A percentile compares a stretch with the other conserved stretches of the same genome.
Evolutionary conservation across 768 basidiomycete species (phyloP).

Genomic region (Heimioporus sp.): DNA sequence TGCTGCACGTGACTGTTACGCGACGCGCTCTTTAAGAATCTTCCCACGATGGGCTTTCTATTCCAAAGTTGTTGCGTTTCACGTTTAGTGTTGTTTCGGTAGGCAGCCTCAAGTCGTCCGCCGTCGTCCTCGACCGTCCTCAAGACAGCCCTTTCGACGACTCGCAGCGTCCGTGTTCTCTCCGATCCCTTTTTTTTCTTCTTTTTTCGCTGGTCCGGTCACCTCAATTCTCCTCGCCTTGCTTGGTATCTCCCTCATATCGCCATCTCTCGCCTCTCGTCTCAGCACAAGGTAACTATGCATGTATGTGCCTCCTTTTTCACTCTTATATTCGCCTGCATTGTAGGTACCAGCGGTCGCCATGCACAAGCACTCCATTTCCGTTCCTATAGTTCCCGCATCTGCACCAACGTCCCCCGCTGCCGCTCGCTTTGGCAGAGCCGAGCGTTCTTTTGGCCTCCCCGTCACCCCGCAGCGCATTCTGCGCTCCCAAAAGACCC

Average conservation of each 20-base stretch:
- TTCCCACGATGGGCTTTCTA: conserved; percentile 29
- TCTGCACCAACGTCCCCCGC: conserved; percentile 47
- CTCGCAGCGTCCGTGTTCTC: conserved; percentile 1
- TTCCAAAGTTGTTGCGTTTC: conserved; percentile 27
- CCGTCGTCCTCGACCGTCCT: conserved; percentile 8
- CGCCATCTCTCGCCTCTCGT: conserved; percentile 15
- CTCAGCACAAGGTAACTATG: conserved; percentile 23
- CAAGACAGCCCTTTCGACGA: conserved; percentile 13
- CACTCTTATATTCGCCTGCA: conserved; percentile 5
- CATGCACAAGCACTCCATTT: conserved; percentile 32
- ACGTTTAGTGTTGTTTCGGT: conserved; percentile 25
- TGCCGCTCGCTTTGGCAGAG: conserved; percentile 33
- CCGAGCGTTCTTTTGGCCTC: conserved; percentile 28
- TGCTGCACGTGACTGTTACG: conserved; percentile 37
- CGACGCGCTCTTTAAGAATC: conserved; percentile 37
- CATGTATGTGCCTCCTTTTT: conserved; percentile 4
- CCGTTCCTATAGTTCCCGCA: conserved; percentile 32
- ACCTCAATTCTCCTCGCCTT: conserved; percentile 17
- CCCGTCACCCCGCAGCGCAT: conserved; percentile 70
- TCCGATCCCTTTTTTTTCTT: conserved; percentile 17
- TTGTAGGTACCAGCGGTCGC: conserved; percentile 13
- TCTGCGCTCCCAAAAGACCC: conserved; percentile 42
- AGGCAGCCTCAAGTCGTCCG: conserved; percentile 12
- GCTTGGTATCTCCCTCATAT: conserved; percentile 27
- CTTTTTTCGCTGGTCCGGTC: conserved; percentile 18